Percentiles rank a stretch among this genome's conserved stretches.
Conservation (phyloP, 495 filamentous ascomycete genomes). For the Trichoderma orchidacearum region DNA sequence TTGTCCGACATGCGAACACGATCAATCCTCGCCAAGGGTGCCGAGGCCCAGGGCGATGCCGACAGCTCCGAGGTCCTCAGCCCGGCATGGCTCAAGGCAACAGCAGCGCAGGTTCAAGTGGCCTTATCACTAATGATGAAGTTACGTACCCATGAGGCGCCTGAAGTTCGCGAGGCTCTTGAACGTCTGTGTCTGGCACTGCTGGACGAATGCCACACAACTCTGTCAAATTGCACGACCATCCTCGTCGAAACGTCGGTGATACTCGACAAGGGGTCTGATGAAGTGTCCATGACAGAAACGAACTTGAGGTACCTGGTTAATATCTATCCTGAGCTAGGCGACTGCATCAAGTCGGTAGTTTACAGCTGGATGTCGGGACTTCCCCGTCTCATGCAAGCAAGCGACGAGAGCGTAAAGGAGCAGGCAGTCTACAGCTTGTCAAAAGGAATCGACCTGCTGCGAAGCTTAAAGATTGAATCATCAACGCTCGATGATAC, state of each 20-base stretch:
- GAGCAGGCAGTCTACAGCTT: slow-evolving; percentile 58
- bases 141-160: slow-evolving; percentile 57
- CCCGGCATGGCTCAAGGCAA: slow-evolving; percentile 69
- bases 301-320: slow-evolving; percentile 46
- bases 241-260: slow-evolving; percentile 75
- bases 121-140: slow-evolving; percentile 69
- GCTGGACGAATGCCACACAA: slow-evolving; percentile 63
- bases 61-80: slow-evolving; percentile 21
- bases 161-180: slow-evolving; percentile 56
- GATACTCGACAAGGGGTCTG: slow-evolving; percentile 46
- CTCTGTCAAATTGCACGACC: slow-evolving; percentile 51
- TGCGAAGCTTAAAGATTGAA: slow-evolving; percentile 50
- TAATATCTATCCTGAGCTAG: slow-evolving; percentile 46
- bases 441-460: slow-evolving; percentile 53
- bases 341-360: slow-evolving; percentile 54
- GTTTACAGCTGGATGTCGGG: slow-evolving; percentile 71
- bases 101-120: slow-evolving; percentile 68
- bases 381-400: slow-evolving; percentile 72
- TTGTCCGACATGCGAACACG: slow-evolving; percentile 48
- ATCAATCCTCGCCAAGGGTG: slow-evolving; percentile 16
- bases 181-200: slow-evolving; percentile 56
- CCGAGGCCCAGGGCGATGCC: not conserved
- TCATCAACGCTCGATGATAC: slow-evolving; percentile 56
- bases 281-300: slow-evolving; percentile 22
- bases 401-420: slow-evolving; percentile 67